Evolutionary conservation across 164 flowering plant genomes (phyloP).

Genomic region (Santalum album): DNA sequence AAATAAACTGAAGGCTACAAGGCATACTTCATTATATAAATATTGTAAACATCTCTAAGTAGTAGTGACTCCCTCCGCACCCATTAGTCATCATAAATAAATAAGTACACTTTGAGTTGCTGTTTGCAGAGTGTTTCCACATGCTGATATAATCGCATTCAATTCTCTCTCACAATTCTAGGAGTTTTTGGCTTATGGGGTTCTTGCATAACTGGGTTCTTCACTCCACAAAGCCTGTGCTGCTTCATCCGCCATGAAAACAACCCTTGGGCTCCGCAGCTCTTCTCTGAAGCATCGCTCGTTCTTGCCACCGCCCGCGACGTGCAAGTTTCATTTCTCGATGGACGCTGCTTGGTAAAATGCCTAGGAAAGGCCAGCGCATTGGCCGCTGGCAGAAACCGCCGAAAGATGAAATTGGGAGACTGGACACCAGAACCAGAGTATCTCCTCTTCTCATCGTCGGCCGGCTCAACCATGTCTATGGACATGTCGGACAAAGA

Average conservation of each 20-base stretch:
- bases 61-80: too few species aligned
- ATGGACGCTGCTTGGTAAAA: neutral
- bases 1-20: too few species aligned
- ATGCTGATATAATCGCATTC: too few species aligned
- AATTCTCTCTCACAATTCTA: too few species aligned
- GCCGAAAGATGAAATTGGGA: conserved; percentile 49
- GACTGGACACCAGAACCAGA: conserved; percentile 9
- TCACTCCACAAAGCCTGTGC: conserved; percentile 31
- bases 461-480: neutral
- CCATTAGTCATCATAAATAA: too few species aligned
- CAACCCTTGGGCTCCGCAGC: conserved; percentile 23
- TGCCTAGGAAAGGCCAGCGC: conserved; percentile 34
- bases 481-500: conserved; percentile 32
- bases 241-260: conserved; percentile 46
- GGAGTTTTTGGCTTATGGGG: too few species aligned
- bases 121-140: too few species aligned
- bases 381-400: conserved; percentile 61
- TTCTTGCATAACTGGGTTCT: conserved; percentile 17
- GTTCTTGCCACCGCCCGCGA: neutral
- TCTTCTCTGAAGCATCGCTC: conserved; percentile 17
- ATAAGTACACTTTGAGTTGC: too few species aligned
- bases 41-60: too few species aligned
- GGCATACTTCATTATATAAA: too few species aligned
- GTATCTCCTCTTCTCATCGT: neutral
- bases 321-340: too few species aligned